phyloP scores from a whole-genome alignment of 2,329 filamentous ascomycete genomes.

The Cadophora luteo-olivacea region DNA sequence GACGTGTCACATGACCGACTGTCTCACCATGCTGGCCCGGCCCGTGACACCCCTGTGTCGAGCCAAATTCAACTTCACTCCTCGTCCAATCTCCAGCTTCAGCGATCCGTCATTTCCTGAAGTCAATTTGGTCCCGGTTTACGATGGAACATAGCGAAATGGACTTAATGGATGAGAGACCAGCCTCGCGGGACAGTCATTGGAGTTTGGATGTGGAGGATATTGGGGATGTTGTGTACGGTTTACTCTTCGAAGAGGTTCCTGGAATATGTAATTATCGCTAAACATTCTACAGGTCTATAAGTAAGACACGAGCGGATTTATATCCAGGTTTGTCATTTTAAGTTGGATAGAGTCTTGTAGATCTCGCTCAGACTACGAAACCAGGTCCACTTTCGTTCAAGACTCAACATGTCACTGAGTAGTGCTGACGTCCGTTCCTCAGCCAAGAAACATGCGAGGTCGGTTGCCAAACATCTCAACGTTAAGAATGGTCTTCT shows the following conservation, averaged over 20 bases:
- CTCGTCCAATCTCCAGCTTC: neutral
- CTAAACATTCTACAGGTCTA: conserved; percentile 9
- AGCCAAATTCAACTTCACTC: conserved; percentile 13
- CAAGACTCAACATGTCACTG: neutral
- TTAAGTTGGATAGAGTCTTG: neutral
- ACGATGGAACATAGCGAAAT: neutral
- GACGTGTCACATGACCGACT: neutral
- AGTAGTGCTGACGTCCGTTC: neutral
- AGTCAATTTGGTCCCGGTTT: neutral
- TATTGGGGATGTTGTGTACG: conserved; percentile 26
- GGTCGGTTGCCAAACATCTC: conserved; percentile 52
- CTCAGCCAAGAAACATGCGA: conserved; percentile 57
- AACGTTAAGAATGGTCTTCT: conserved; percentile 55
- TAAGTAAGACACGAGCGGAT: conserved; percentile 19
- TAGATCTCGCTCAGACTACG: neutral
- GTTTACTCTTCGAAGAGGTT: neutral
- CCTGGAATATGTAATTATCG: neutral
- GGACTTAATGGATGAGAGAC: conserved; percentile 17
- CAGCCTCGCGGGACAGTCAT: conserved; percentile 22
- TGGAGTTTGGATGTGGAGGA: conserved; percentile 33
- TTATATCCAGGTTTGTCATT: conserved; percentile 11
- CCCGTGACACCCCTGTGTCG: neutral
- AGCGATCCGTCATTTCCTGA: neutral
- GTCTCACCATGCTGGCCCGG: neutral
- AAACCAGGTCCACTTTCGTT: neutral